Conservation (phyloP, 2,329 filamentous ascomycete genomes). For the Fusarium burgessii region DNA sequence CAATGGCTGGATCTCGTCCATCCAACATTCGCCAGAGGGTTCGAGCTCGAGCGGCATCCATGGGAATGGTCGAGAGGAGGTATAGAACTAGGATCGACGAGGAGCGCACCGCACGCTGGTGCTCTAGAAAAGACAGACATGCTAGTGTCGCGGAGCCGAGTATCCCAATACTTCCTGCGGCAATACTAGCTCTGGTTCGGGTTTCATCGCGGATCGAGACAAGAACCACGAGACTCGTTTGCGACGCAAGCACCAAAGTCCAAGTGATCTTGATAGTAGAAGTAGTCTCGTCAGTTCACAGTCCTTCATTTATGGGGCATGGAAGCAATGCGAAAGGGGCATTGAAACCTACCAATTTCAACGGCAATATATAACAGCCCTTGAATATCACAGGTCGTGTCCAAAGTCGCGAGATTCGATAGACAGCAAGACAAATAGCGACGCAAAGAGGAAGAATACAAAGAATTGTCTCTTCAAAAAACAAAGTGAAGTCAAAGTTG, state of each 20-base stretch:
- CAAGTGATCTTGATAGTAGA: not conserved
- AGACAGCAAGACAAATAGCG: not conserved
- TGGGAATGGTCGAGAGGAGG: not conserved
- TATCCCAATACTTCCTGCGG: not conserved
- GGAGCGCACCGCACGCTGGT: not conserved
- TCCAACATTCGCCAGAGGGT: not conserved
- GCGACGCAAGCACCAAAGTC: not conserved
- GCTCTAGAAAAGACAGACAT: not conserved
- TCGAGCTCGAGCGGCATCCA: not conserved
- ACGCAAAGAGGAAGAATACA: not conserved
- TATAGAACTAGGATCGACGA: not conserved
- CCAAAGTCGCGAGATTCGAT: not conserved
- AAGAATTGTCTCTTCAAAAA: conserved; percentile 2
- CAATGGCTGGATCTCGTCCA: not conserved
- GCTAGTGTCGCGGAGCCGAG: not conserved
- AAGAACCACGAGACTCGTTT: not conserved
- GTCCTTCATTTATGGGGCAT: accelerated
- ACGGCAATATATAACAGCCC: not conserved
- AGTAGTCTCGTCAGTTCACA: not conserved
- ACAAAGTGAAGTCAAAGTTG: conserved; percentile 4
- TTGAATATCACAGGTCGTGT: not conserved
- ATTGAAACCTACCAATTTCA: not conserved
- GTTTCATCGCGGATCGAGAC: not conserved
- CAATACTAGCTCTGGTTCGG: not conserved
- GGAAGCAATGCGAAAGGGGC: accelerated